Percentiles rank a stretch among this genome's conserved stretches.
Conservation (phyloP, 495 filamentous ascomycete species). For the Margaritispora aquatica region DNA sequence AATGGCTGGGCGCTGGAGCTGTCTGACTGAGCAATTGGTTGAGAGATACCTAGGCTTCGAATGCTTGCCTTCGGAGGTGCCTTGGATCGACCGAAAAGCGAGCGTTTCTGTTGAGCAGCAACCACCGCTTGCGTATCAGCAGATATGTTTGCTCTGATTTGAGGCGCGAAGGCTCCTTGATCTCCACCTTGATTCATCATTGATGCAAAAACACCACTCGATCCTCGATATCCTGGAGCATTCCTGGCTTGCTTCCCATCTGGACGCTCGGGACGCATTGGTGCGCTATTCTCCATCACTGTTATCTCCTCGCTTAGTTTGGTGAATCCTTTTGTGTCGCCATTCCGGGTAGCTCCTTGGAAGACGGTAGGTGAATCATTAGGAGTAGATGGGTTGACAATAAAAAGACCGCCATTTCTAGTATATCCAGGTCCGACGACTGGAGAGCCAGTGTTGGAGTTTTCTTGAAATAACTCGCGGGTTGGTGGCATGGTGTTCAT, state of each 20-base stretch:
- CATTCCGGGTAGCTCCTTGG: constrained; percentile 7
- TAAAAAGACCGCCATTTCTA: constrained; percentile 17
- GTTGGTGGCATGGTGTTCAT: constrained; percentile 12
- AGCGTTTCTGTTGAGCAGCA: constrained; percentile 26
- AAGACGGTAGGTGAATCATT: constrained; percentile 14
- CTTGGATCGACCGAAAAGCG: constrained; percentile 27
- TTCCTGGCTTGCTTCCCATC: constrained; percentile 1
- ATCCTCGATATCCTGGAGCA: constrained; percentile 18
- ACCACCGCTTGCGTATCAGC: not conserved
- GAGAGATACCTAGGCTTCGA: constrained; percentile 39
- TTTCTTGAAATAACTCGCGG: constrained; percentile 10
- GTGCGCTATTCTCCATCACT: constrained; percentile 1
- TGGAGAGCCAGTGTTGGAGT: constrained; percentile 10
- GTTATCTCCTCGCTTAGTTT: constrained; percentile 13
- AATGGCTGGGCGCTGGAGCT: constrained; percentile 30
- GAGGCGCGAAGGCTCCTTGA: constrained; percentile 11
- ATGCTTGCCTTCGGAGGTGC: constrained; percentile 23
- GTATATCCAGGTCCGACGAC: constrained; percentile 10
- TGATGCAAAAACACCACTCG: constrained; percentile 19
- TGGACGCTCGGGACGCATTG: not conserved
- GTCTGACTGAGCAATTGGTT: constrained; percentile 37
- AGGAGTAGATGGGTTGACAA: constrained; percentile 21
- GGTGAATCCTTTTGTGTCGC: constrained; percentile 16
- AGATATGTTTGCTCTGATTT: not conserved
- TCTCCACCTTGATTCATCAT: constrained; percentile 1